Base-by-base conservation (phyloP, 345 rosid species). In the Raphanus raphanistrum region DNA sequence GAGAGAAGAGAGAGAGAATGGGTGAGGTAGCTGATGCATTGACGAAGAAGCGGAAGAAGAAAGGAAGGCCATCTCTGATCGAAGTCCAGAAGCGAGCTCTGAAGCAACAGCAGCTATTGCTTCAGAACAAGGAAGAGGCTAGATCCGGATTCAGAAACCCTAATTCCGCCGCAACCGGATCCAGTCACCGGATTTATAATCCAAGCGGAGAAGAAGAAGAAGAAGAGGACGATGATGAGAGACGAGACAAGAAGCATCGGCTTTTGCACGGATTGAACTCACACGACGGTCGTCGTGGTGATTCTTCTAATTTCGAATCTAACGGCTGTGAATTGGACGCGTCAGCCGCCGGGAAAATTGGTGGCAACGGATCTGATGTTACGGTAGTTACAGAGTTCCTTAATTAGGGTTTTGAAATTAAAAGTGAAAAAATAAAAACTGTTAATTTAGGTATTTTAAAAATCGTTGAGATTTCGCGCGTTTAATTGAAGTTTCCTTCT, bases 31-130 rank as follows among this genome's bases (percentile, higher is more conserved):
- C 86, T 25, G 86, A 75, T 15, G 80, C 84, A 78, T 71, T 82
- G 86, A 84, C 76, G 83, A 86, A 83, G 97, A 90, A 80, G 95
- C 89, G 88, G 90, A 94, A 89, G 90, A 94, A 94, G 80, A 94
- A 94, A 85, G 97, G 98, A 27, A 87, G 98, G 8, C 98, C 98
- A 3, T 90, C 98, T 66, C 89, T 94, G 0, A 67, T 94, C 25
- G 96, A 94, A 80, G 84, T 94, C 60, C 95, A 94, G 74, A 92
- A 88, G 74, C 97, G 97, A 68, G 87, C 91, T 76, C 86, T 94
- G 69, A 94, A 90, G 77, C 89, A 86, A 32, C 87, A 90, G 61
- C 91, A 86, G 11, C 81, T 21, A 21, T 21, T 69, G 57, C 76
- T 77, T 17, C 85, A 81, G 21, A 74, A 21, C 8, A 84, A 59